phyloP scores from a whole-genome alignment of 345 rosid species.

The Bruguiera parviflora region DNA sequence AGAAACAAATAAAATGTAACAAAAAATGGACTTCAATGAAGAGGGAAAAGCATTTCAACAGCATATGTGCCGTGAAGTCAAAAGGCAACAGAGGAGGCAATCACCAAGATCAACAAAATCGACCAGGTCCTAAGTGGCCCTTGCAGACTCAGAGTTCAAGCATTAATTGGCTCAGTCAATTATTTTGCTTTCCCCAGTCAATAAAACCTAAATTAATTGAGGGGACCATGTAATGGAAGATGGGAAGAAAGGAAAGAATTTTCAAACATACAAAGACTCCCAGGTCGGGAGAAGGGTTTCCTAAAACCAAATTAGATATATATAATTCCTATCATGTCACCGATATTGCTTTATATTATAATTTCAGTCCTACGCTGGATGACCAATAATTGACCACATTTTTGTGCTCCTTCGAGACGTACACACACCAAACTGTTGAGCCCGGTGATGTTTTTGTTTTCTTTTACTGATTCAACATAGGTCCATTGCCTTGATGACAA shows the following conservation, averaged over 20 bases:
- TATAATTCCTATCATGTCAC: neutral
- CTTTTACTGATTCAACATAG: conserved; percentile 10
- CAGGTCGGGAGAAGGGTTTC: too few species aligned
- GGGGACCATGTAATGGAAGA: too few species aligned
- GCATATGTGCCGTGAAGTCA: conserved; percentile 12
- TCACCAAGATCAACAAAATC: conserved; percentile 1
- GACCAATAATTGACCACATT: neutral
- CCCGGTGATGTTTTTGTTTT: neutral
- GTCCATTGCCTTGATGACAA: neutral
- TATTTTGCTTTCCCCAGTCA: neutral
- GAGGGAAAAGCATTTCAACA: neutral
- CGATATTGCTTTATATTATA: neutral
- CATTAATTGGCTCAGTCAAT: conserved; percentile 1
- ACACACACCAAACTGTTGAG: conserved; percentile 14
- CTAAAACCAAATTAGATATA: neutral
- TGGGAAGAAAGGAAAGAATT: too few species aligned
- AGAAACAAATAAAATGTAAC: too few species aligned
- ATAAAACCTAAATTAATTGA: neutral
- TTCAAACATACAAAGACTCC: too few species aligned
- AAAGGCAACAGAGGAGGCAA: neutral
- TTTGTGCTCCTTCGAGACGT: conserved; percentile 15
- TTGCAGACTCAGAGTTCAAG: neutral
- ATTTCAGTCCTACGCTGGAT: neutral
- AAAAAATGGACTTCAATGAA: too few species aligned
- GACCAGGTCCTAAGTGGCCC: conserved; percentile 16